These are phyloP conservation scores for Jimgerdemannia lactiflua DNA, from an alignment of 192 early-diverging fungal species.

Conservation along the genomic window DNA sequence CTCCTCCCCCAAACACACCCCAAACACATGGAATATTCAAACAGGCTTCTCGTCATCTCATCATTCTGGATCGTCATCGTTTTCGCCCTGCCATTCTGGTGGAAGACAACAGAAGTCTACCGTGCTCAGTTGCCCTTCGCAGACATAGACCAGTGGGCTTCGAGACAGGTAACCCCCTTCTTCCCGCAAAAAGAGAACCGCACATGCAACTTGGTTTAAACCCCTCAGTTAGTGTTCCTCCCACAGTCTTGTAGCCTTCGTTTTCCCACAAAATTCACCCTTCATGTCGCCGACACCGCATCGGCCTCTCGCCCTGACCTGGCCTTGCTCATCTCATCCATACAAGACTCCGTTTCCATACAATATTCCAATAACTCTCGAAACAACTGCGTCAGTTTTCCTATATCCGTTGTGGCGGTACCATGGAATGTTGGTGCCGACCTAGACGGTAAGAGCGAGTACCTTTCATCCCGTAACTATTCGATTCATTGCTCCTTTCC, in stretches of 20 bases:
- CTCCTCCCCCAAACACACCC: not conserved
- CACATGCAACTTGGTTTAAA: no score
- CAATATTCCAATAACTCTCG: not conserved
- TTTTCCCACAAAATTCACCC: not conserved
- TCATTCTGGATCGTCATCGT: slow-evolving; percentile 59
- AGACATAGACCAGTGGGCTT: slow-evolving; percentile 55
- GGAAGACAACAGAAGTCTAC: slow-evolving; percentile 77
- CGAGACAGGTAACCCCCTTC: not conserved
- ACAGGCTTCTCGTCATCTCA: slow-evolving; percentile 35
- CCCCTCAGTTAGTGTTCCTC: no score
- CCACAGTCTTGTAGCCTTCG: not conserved
- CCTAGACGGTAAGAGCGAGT: not conserved
- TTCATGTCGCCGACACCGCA: not conserved
- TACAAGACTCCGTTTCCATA: not conserved
- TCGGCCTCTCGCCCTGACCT: not conserved
- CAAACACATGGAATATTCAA: not conserved
- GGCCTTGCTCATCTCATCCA: not conserved
- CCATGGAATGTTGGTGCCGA: not conserved
- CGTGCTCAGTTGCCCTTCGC: slow-evolving; percentile 67
- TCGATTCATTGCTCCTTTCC: no score
- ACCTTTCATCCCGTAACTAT: not conserved
- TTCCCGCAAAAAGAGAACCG: not conserved
- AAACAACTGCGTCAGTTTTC: not conserved
- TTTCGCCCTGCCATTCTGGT: slow-evolving; percentile 74
- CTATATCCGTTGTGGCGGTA: not conserved